Conservation (phyloP, 1,284 basidiomycete species). For the Ceratorhiza oryzae-sativae region DNA sequence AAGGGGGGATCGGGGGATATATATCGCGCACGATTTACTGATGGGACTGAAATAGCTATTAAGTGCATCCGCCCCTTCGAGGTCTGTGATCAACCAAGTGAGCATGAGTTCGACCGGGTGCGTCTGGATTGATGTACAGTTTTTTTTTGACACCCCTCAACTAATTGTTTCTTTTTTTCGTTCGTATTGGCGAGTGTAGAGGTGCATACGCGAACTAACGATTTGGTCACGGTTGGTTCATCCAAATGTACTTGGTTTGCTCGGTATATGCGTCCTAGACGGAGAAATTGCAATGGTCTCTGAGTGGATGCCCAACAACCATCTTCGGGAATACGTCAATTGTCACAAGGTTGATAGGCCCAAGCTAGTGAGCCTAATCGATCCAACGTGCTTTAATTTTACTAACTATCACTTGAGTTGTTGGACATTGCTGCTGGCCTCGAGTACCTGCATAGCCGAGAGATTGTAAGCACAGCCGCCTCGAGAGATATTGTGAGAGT, state of each 20-base stretch:
- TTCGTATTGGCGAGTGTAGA: neutral
- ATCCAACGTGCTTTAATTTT: no score
- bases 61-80: constrained; percentile 9
- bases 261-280: constrained; percentile 29
- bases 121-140: no score
- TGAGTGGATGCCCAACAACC: constrained; percentile 34
- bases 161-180: neutral
- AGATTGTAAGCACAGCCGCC: neutral
- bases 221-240: constrained; percentile 15
- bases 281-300: constrained; percentile 35
- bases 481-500: no score
- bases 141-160: no score
- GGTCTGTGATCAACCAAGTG: neutral
- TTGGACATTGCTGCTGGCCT: constrained; percentile 9
- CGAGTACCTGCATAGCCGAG: neutral
- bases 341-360: no score
- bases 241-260: constrained; percentile 9
- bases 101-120: constrained; percentile 14
- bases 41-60: constrained; percentile 15
- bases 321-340: neutral
- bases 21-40: constrained; percentile 7
- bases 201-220: neutral
- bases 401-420: neutral
- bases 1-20: constrained; percentile 20
- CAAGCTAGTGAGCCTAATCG: no score